Percentiles rank a stretch among this genome's conserved stretches.
These are phyloP conservation scores for Pichia sp. DNA, from an alignment of 1,139 yeast genomes.

Conservation along the genomic window DNA sequence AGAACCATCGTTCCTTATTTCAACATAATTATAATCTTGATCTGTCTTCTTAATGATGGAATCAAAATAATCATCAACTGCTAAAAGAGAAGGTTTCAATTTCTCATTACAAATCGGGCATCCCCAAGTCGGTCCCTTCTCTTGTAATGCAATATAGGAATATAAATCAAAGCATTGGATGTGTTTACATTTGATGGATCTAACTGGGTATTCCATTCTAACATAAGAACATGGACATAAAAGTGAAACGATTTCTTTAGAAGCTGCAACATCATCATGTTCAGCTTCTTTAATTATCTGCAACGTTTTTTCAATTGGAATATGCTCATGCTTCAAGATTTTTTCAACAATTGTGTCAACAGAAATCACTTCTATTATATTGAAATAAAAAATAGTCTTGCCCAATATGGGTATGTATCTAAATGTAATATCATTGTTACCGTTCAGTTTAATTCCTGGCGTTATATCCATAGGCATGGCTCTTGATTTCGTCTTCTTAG, in stretches of 20 bases:
- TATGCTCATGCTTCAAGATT: slow-evolving; percentile 42
- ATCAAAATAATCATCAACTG: slow-evolving; percentile 58
- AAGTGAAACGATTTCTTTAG: slow-evolving; percentile 51
- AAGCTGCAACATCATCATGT: slow-evolving; percentile 55
- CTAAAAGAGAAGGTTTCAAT: slow-evolving; percentile 49
- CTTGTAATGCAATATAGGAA: slow-evolving; percentile 58
- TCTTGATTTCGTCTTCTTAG: too few species aligned
- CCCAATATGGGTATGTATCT: slow-evolving; percentile 52
- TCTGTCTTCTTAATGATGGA: slow-evolving; percentile 47
- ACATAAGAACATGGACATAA: slow-evolving; percentile 65
- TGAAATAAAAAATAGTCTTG: slow-evolving; percentile 45
- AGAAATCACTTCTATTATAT: slow-evolving; percentile 49
- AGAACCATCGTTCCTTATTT: slow-evolving; percentile 54
- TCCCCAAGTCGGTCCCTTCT: slow-evolving; percentile 61
- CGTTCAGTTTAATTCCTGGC: too few species aligned
- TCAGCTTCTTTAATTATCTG: slow-evolving; percentile 37
- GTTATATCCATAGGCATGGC: too few species aligned
- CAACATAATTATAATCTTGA: slow-evolving; percentile 52
- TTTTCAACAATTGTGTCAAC: slow-evolving; percentile 37
- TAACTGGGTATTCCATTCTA: slow-evolving; percentile 60
- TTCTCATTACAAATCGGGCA: slow-evolving; percentile 62
- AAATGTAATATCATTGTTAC: slow-evolving; percentile 43
- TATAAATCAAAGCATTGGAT: slow-evolving; percentile 71
- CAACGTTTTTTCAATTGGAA: slow-evolving; percentile 47
- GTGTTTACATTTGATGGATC: slow-evolving; percentile 60